Base-by-base conservation (phyloP, 2,329 filamentous ascomycete genomes). In the Fusarium annulatum region DNA sequence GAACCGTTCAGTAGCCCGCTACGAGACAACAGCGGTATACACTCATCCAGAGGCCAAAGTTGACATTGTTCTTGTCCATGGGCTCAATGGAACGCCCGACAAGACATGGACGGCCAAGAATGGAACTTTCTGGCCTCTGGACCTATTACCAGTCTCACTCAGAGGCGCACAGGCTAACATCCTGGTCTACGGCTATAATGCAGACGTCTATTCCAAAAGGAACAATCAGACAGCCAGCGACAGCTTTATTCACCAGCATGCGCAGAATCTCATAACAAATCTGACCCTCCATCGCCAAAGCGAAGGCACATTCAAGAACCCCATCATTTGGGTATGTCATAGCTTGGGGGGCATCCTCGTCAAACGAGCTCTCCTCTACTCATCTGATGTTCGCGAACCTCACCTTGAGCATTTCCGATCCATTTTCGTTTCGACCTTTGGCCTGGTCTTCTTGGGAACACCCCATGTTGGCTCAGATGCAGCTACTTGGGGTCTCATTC, bases 271-370 rank as follows among this genome's bases (percentile, higher is more conserved):
- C 38, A 86, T 93, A 11, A 87, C 87, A 9, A 88, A 85, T 51
- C 83, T 94, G 21, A 88, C 90, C 5, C 84, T 90, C 38, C 92
- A 92, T 78, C 87, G 92, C 72, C 88, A 87, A 76, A 86, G 86
- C 72, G 86, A 88, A 70, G 84, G 87, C 59, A 89, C 88, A 9
- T 82, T 84, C 39, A 85, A 86, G 30, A 89, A 91, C 49, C 91
- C 93, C 9, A 93, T 95, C 74, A 91, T 95, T 69, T 95, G 92
- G 85, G 88, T 95, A 41, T 92, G 88, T 57, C 93, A 95, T 80
- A 93, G 91, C 59, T 84, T 95, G 4, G 93, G 93, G 8, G 93
- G 93, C 11, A 89, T 94, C 67, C 83, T 95, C 4, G 87, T 92
- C 58, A 95, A 95, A 80, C 86, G 91, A 52, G 90, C 91, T 3